These are phyloP conservation scores for Colletotrichum musae DNA, from an alignment of 2,329 filamentous ascomycete genomes.

Conservation along the genomic window DNA sequence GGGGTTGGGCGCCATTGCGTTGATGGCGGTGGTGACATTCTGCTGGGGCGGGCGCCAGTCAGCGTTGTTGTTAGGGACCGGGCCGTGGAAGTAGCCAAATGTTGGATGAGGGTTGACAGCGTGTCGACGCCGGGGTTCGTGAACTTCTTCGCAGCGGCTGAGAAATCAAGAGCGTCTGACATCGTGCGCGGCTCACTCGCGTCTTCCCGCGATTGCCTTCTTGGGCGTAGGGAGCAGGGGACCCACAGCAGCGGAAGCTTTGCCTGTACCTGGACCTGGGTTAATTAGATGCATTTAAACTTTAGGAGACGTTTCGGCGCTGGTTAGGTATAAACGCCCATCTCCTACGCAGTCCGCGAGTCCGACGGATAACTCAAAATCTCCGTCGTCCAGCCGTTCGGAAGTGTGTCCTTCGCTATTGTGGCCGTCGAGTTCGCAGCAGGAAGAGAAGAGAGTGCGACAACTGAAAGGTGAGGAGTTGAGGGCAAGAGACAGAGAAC, in stretches of 20 bases:
- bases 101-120: no score
- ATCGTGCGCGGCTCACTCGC: no score
- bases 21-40: no score
- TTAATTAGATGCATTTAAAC: no score
- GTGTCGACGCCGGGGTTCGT: no score
- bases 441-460: slow-evolving; percentile 1
- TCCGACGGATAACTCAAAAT: slow-evolving; percentile 28
- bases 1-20: no score
- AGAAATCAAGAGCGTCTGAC: no score
- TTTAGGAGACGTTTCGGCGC: slow-evolving; percentile 18
- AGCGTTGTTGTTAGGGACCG: no score
- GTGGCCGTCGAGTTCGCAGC: background rate
- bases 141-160: no score
- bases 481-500: background rate
- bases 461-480: background rate
- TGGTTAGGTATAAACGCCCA: slow-evolving; percentile 27
- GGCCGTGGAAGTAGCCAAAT: no score
- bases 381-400: slow-evolving; percentile 19
- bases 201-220: no score
- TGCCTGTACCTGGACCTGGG: background rate
- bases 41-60: no score
- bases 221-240: background rate
- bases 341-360: slow-evolving; percentile 18
- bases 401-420: background rate
- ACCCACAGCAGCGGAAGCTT: slow-evolving; percentile 6